Base-by-base conservation (phyloP, 495 filamentous ascomycete genomes). In the Lepraria neglecta region DNA sequence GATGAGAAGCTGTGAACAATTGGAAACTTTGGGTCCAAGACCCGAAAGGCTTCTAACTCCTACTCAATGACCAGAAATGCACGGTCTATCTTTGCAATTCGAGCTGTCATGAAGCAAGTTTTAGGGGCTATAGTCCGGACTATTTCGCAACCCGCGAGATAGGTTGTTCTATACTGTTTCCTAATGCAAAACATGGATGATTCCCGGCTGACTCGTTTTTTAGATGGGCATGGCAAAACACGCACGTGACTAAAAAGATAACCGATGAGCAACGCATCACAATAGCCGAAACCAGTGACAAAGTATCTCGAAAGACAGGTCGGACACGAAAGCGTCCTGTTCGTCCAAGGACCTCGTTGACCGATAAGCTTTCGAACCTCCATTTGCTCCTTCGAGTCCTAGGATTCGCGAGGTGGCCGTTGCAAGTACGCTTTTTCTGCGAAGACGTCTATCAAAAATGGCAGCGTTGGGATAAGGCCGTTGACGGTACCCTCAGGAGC, bases 171-270 rank as follows among this genome's bases (percentile, higher is more conserved):
- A 38, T 38, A 38, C 2, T 30, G 2, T 33, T 62, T 17, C 28
- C 7, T 38, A n/a, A 27, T 50, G 28, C 31, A 30, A 51, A 47
- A 17, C 30, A 54, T 69, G 56, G 61, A 42, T n/a, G 30, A 15
- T 51, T 46, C 62, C 21, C 58, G 27, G 43, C 57, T 54, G 11
- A 54, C 42, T 45, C 30, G 30, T 19, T 19, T 27, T 38, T 31
- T 55, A 94, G 89, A 80, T 97, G 92, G 92, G 92, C 92, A 40
- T 90, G 92, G 80, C 90, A 88, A 64, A 88, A 97, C 69, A 80
- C 89, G 0, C 84, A 91, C 65, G 68, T 83, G 28, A 87, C 92
- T 6, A 75, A 84, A 24, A 90, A 92, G 69, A 86, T 95, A 62
- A 74, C 83, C 4, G 69, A 80, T 1, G 73, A 76, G 15, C 77